A percentile compares a stretch with the other conserved stretches of the same genome.
Conservation (phyloP, 768 basidiomycete species). For the Tricholoma sp. region DNA sequence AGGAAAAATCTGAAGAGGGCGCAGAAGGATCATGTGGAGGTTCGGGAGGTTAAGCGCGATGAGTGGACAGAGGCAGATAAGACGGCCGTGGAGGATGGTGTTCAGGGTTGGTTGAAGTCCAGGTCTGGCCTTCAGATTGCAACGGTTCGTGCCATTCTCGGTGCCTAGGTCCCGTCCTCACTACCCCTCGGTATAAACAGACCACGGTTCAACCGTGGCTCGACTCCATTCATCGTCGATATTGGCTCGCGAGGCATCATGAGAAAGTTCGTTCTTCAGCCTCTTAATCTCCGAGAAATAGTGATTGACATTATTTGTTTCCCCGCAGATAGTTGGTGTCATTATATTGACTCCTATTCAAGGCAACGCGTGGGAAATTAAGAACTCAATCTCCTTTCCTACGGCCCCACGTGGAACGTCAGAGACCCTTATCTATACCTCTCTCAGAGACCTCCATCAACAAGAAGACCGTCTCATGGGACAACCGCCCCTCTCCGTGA, state of each 20-base stretch:
- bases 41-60: neutral
- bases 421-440: neutral
- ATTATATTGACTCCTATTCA: neutral
- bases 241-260: neutral
- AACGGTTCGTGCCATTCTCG: neutral
- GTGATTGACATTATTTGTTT: neutral
- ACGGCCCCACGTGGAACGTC: neutral
- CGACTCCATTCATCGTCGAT: neutral
- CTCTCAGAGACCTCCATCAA: neutral
- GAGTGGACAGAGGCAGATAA: neutral
- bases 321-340: neutral
- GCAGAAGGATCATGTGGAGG: neutral
- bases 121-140: neutral
- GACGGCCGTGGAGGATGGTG: neutral
- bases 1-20: neutral
- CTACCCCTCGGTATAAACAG: neutral
- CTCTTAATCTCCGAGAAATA: neutral
- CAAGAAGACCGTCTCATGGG: neutral
- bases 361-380: neutral
- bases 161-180: neutral
- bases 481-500: neutral
- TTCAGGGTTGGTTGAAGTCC: neutral
- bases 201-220: neutral
- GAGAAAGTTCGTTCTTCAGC: neutral
- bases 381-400: neutral